Evolutionary conservation across 345 rosid species (phyloP), one percentile per base, ranked within the genome.

Genomic region (Populus davidiana): DNA sequence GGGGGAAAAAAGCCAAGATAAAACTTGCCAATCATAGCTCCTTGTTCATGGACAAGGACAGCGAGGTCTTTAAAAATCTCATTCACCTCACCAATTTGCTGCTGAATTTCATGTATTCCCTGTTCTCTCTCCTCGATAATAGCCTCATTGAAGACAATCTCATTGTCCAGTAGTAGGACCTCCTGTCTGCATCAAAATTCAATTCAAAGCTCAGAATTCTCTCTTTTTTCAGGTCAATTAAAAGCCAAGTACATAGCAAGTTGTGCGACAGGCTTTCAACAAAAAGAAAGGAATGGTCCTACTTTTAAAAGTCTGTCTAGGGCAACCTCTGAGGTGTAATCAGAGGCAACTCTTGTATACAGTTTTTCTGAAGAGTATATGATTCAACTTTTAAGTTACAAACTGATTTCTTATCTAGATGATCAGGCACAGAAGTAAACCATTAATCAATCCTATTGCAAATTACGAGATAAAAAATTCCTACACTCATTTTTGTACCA

Each of bases 21-120:
- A 49, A 70, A 80, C 75, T 70, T 83, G 92, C 97, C 97, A 33
- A 94, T 91, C 90, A 94, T 86, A n/a, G 91, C 63, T 76, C 97
- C 99, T 81, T 96, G 97, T 77, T 94, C 95, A n/a, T 94, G 97
- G 75, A 96, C 97, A 70, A 92, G 85, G 44, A 94, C 93, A 20
- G 97, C 98, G 13, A 96, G 92, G 86, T 96, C 98, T 82, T 94
- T 96, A 66, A 96, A 92, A 23, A 94, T 90, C 79, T 94, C 96
- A 29, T 96, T 91, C 78, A 94, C 99, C 87, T 96, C 97, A 12
- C 98, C 97, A 81, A 96, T 94, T 83, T 94, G 97, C 81, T 90
- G 92, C 85, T 92, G 97, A 77, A 96, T 91, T 80, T 92, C 98
- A 71, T 94, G 92, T 75, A 94, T 92, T 77, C 98, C 97, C 56